phyloP scores from a whole-genome alignment of 805 yeast genomes.

The Pichia membranifaciens region DNA sequence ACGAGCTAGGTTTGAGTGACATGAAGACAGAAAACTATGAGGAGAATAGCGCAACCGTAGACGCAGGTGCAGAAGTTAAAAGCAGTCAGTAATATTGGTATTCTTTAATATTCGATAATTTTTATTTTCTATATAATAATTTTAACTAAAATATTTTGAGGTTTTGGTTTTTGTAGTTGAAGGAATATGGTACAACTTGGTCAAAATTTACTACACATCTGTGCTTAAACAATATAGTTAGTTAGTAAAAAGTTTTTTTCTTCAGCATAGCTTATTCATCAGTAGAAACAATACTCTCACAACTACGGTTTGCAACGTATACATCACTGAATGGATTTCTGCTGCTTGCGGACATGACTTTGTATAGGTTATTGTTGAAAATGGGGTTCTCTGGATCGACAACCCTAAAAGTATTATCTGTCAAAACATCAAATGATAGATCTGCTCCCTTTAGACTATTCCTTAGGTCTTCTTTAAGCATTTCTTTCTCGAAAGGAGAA shows the following conservation, averaged over 20 bases:
- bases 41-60: background rate
- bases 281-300: background rate
- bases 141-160: too few species aligned
- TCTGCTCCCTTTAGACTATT: conserved; percentile 9
- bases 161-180: too few species aligned
- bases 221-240: too few species aligned
- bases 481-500: conserved; percentile 1
- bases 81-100: too few species aligned
- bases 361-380: conserved; percentile 15
- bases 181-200: too few species aligned
- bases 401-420: background rate
- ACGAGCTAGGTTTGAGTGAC: conserved; percentile 76
- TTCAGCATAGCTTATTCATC: too few species aligned
- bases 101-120: too few species aligned
- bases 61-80: background rate
- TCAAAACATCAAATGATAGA: conserved; percentile 6
- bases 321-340: conserved; percentile 26
- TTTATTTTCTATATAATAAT: too few species aligned
- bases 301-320: conserved; percentile 3
- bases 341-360: conserved; percentile 25
- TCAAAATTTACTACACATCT: too few species aligned
- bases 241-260: too few species aligned
- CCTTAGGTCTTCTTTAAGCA: conserved; percentile 3
- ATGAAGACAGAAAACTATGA: conserved; percentile 25
- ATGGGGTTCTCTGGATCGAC: conserved; percentile 1